Percentiles rank a stretch among this genome's conserved stretches.
Conservation (phyloP, 352 stramenopile species). For the Phytopythium montanum region DNA sequence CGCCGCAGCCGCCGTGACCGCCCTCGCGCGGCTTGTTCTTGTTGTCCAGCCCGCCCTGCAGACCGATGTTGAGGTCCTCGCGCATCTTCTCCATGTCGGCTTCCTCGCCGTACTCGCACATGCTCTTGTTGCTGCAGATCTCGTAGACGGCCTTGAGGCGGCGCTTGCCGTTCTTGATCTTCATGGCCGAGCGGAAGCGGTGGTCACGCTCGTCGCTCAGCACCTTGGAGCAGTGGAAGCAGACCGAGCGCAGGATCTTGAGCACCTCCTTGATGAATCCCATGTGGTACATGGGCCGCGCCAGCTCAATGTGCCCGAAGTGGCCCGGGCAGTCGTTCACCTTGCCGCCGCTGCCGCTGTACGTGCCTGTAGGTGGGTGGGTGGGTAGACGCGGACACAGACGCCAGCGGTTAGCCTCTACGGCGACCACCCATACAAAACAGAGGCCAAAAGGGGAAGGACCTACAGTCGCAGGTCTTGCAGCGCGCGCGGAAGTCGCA, state of each 20-base stretch:
- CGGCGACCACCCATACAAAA: background rate
- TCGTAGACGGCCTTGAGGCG: conserved; percentile 94
- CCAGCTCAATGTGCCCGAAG: conserved; percentile 99
- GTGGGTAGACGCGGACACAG: conserved; percentile 6
- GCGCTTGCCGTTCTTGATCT: conserved; percentile 87
- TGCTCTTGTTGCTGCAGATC: conserved; percentile 90
- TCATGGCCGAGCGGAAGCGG: conserved; percentile 76
- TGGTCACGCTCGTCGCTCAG: conserved; percentile 90
- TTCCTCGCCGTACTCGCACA: conserved; percentile 84
- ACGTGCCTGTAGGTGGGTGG: conserved; percentile 44
- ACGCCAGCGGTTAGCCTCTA: conserved; percentile 7
- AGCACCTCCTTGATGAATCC: conserved; percentile 97
- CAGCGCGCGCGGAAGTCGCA: conserved; percentile 87
- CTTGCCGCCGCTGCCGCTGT: conserved; percentile 89
- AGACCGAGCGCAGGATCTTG: conserved; percentile 94
- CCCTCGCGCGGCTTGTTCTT: conserved; percentile 82
- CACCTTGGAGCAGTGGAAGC: conserved; percentile 97
- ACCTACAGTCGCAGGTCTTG: conserved; percentile 89
- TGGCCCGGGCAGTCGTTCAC: conserved; percentile 98
- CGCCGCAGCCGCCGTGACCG: conserved; percentile 75
- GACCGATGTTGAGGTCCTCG: conserved; percentile 82
- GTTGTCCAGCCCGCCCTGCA: conserved; percentile 78
- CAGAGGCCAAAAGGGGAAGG: too few species aligned
- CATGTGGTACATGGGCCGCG: conserved; percentile 96
- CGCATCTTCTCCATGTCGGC: conserved; percentile 89